Evolutionary conservation across 2,329 filamentous ascomycete species (phyloP).

Genomic region (Pyricularia sp.): DNA sequence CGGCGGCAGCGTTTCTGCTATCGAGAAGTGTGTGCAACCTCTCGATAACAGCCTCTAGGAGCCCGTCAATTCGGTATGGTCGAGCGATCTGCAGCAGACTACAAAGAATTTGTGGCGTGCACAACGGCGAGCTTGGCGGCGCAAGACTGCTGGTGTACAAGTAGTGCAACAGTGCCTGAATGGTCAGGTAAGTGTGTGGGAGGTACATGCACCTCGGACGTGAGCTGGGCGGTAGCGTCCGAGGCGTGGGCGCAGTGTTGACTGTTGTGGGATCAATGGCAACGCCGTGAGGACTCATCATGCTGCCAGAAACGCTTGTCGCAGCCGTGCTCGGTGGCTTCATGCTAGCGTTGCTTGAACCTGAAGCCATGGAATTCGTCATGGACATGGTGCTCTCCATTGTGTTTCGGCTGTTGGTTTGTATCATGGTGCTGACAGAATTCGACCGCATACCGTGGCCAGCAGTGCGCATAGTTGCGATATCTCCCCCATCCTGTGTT

Average conservation of each 20-base stretch:
- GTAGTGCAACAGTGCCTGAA: constrained; percentile 83
- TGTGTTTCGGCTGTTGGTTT: constrained; percentile 40
- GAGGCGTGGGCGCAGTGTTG: constrained; percentile 44
- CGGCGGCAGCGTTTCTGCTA: constrained; percentile 84
- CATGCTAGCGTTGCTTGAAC: constrained; percentile 18
- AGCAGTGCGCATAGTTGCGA: constrained; percentile 56
- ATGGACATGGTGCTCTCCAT: constrained; percentile 35
- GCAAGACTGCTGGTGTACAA: constrained; percentile 88
- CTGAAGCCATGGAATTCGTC: constrained; percentile 18
- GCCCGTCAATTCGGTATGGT: constrained; percentile 83
- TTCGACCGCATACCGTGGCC: constrained; percentile 53
- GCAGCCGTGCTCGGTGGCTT: constrained; percentile 31
- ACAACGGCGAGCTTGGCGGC: constrained; percentile 59
- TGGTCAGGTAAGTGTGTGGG: constrained; percentile 78
- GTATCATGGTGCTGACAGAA: constrained; percentile 74
- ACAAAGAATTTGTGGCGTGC: constrained; percentile 90
- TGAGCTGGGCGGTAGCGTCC: constrained; percentile 43
- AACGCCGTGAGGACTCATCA: constrained; percentile 13
- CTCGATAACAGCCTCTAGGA: constrained; percentile 86
- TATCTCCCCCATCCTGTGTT: constrained; percentile 59
- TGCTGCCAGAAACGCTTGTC: constrained; percentile 27
- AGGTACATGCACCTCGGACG: constrained; percentile 82
- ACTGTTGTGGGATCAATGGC: constrained; percentile 31
- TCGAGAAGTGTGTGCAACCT: constrained; percentile 80
- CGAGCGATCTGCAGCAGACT: constrained; percentile 86